Conservation (phyloP, 805 yeast species). For the Metschnikowia cubensis region DNA sequence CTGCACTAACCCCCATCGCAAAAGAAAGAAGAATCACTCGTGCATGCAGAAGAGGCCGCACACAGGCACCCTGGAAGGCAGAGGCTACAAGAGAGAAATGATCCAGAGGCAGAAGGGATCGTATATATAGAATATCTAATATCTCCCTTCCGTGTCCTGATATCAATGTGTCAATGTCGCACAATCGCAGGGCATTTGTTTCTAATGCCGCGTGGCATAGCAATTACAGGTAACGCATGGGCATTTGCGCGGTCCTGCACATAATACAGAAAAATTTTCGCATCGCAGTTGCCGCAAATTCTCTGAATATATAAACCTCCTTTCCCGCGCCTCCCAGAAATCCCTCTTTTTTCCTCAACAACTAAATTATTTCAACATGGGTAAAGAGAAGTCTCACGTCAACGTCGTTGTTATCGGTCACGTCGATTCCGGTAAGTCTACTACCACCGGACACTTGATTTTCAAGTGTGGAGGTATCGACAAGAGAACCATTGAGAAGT, state of each 20-base stretch:
- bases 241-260: conserved; percentile 3
- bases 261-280: conserved; percentile 1
- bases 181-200: background rate
- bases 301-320: conserved; percentile 11
- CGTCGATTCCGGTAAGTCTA: conserved; percentile 98
- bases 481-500: conserved; percentile 98
- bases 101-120: background rate
- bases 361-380: conserved; percentile 3
- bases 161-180: background rate
- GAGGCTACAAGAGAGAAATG: background rate
- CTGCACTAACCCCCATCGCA: conserved; percentile 1
- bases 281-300: conserved; percentile 5
- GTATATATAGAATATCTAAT: too few relatives aligned
- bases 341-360: conserved; percentile 3
- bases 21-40: conserved; percentile 6
- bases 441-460: conserved; percentile 99
- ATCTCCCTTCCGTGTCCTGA: too few relatives aligned
- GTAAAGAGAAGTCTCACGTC: conserved; percentile 33
- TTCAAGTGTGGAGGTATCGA: conserved; percentile 99
- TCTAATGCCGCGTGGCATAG: background rate
- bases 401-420: conserved; percentile 99
- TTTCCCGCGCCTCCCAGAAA: conserved; percentile 5
- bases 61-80: background rate
- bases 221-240: background rate
- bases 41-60: conserved; percentile 1